Evolutionary conservation across 805 yeast genomes (phyloP).

Genomic region (Diddensiella caesifluorescens): DNA sequence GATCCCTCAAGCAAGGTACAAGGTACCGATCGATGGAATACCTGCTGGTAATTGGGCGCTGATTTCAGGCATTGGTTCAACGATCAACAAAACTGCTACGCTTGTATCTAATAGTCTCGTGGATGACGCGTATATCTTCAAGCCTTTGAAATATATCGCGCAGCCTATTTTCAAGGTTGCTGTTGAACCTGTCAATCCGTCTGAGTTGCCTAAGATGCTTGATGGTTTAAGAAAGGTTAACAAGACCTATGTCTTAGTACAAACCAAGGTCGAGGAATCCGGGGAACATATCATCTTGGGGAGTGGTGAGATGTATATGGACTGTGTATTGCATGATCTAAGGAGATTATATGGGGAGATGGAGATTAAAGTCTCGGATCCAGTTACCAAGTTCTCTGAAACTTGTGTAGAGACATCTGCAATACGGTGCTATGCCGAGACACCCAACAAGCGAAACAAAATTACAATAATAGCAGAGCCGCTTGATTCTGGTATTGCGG

Average conservation of each 20-base stretch:
- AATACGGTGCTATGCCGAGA: conserved; percentile 57
- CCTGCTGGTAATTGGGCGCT: conserved; percentile 65
- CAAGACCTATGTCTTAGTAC: conserved; percentile 60
- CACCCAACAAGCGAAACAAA: conserved; percentile 49
- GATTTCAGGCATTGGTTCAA: conserved; percentile 55
- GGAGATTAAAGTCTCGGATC: conserved; percentile 78
- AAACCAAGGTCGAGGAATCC: conserved; percentile 74
- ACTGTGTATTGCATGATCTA: conserved; percentile 74
- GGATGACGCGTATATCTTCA: conserved; percentile 34
- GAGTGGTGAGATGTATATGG: conserved; percentile 83
- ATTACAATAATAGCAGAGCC: conserved; percentile 78
- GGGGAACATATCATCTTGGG: conserved; percentile 82
- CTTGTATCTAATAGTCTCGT: conserved; percentile 34
- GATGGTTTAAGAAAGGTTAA: conserved; percentile 62
- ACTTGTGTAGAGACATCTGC: conserved; percentile 62
- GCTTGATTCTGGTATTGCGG: conserved; percentile 47
- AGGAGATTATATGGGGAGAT: conserved; percentile 57
- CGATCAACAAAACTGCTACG: conserved; percentile 57
- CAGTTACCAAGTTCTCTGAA: conserved; percentile 74
- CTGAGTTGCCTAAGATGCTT: conserved; percentile 67
- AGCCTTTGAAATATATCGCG: conserved; percentile 40
- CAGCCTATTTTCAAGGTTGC: conserved; percentile 73
- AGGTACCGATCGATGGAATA: conserved; percentile 47
- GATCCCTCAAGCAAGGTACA: conserved; percentile 68
- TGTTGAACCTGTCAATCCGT: conserved; percentile 73